Evolutionary conservation across 805 yeast genomes (phyloP), one percentile per base, ranked within the genome.

Genomic region (Saturnispora gosingensis): DNA sequence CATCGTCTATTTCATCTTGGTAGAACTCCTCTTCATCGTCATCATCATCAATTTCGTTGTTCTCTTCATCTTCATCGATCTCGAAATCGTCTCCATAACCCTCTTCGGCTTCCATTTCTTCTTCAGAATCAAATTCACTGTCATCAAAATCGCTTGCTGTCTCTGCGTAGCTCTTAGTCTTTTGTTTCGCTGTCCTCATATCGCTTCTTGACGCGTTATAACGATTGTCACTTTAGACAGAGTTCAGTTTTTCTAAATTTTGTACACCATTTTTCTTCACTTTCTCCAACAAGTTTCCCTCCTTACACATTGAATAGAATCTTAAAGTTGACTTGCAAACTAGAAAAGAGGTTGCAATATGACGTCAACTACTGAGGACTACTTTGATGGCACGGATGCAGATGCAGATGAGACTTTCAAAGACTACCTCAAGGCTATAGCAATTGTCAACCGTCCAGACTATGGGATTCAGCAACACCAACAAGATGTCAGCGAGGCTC

Each of bases 341-440:
- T 18, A 48, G 49, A 38, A 22, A 18, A 11, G 15, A 38, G 24
- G 3, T 18, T 38, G 20, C 13, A 38, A 20, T 9, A 28, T 34
- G 36, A 13, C 53, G 38, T 25, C 46, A 34, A 20, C 53, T 40
- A 20, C 45, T 35, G 53, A 51, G 11, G 49, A 46, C 20, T 46
- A 46, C 22, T 46, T 46, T 30, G 32, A 36, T 22, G 24, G 40
- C 9, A 35, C 48, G 13, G 48, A 49, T 18, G 15, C 47, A 4
- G 51, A 49, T 11, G 43, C 36, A 11, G 51, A 49, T 15, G 58
- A 56, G 36, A 52, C 58, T 3, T 56, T 56, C 43, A 56, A 50
- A 39, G 54, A 52, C 18, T 56, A 56, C 38, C 47, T 56, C n/a
- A 56, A 56, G 40, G 50, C 56, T 3, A 56, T 56, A 8, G 51